Conservation (phyloP, 2,329 filamentous ascomycete species). For the Aspergillus costaricaensis region DNA sequence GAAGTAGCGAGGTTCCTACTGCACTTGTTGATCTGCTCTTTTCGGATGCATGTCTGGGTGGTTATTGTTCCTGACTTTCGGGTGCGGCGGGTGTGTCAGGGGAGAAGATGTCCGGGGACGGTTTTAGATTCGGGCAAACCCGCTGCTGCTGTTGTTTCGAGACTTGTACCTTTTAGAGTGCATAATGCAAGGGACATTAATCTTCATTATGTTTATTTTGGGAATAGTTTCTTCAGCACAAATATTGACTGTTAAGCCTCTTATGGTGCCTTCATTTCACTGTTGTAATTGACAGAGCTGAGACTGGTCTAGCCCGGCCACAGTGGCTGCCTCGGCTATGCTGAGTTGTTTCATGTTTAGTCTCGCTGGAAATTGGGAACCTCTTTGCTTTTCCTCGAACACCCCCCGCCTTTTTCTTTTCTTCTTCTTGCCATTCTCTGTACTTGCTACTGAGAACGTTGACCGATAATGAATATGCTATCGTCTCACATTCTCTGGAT, state of each 20-base stretch:
- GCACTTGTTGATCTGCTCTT: neutral
- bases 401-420: neutral
- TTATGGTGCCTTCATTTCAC: neutral
- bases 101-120: too few relatives aligned
- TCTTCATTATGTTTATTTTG: neutral
- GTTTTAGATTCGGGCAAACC: too few relatives aligned
- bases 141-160: too few relatives aligned
- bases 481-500: neutral
- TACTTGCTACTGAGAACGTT: neutral
- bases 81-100: neutral
- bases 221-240: neutral
- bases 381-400: neutral
- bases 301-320: neutral
- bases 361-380: neutral
- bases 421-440: neutral
- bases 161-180: too few relatives aligned
- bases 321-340: constrained; percentile 2
- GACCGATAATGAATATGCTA: neutral
- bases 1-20: neutral
- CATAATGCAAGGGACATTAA: neutral
- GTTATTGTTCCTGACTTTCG: neutral
- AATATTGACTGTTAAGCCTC: neutral
- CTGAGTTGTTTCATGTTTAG: constrained; percentile 1
- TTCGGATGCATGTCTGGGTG: neutral
- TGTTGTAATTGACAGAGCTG: neutral